Conservation (phyloP, 129 eudicot species). For the Glebionis coronaria region DNA sequence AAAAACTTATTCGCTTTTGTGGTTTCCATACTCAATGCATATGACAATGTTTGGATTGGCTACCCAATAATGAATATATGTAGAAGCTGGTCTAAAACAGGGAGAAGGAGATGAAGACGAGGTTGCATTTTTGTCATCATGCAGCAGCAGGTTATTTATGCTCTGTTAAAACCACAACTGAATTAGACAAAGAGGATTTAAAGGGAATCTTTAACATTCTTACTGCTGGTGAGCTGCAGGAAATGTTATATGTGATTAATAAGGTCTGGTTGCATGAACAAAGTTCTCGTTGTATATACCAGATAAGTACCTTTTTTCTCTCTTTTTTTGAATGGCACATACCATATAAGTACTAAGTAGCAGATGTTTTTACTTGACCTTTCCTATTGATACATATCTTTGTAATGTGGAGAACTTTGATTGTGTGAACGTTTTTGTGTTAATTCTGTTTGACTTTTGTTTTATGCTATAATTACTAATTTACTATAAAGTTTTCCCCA, state of each 20-base stretch:
- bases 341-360: constrained; percentile 4
- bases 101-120: too few relatives aligned
- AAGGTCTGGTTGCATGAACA: constrained; percentile 44
- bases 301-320: too few relatives aligned
- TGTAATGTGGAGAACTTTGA: not conserved
- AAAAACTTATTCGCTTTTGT: too few relatives aligned
- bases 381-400: constrained; percentile 3
- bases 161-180: constrained; percentile 32
- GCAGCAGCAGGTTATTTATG: constrained; percentile 63
- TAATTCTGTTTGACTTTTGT: too few relatives aligned
- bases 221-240: constrained; percentile 67
- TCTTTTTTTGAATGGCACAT: too few relatives aligned
- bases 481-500: too few relatives aligned
- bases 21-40: too few relatives aligned
- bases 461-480: too few relatives aligned
- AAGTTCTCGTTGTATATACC: too few relatives aligned
- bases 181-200: constrained; percentile 44
- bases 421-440: not conserved
- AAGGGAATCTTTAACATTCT: constrained; percentile 58
- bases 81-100: too few relatives aligned
- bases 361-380: not conserved
- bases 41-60: too few relatives aligned
- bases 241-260: constrained; percentile 43
- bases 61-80: too few relatives aligned
- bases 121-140: constrained; percentile 25